These are phyloP conservation scores for Cryptosporidium felis DNA, from an alignment of 169 alveolate genomes.

Conservation along the genomic window DNA sequence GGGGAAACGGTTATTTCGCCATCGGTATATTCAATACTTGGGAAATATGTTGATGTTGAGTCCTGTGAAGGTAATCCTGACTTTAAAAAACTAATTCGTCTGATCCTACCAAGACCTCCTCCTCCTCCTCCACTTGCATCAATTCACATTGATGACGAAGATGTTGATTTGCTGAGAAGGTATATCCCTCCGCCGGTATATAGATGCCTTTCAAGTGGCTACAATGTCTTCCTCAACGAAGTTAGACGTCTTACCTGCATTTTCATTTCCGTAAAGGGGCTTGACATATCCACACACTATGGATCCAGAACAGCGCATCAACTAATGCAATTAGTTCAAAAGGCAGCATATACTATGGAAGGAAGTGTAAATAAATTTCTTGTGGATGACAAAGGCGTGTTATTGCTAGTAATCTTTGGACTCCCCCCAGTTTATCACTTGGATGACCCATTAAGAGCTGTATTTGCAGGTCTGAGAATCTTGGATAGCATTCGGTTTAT, in stretches of 20 bases:
- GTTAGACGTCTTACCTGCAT: slow-evolving; percentile 80
- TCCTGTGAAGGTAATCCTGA: slow-evolving; percentile 70
- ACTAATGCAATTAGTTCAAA: slow-evolving; percentile 75
- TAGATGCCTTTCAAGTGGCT: slow-evolving; percentile 77
- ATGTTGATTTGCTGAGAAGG: slow-evolving; percentile 72
- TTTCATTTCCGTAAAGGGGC: slow-evolving; percentile 80
- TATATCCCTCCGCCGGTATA: slow-evolving; percentile 82
- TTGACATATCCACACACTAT: slow-evolving; percentile 76
- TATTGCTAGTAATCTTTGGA: slow-evolving; percentile 81
- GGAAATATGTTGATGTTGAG: slow-evolving; percentile 60
- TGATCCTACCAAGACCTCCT: slow-evolving; percentile 63
- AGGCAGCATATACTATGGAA: slow-evolving; percentile 76
- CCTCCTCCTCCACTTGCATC: slow-evolving; percentile 70
- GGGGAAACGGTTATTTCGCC: slow-evolving; percentile 84
- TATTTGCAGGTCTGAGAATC: slow-evolving; percentile 79
- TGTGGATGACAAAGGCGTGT: slow-evolving; percentile 84
- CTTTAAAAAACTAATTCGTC: slow-evolving; percentile 25
- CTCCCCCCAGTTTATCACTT: slow-evolving; percentile 85
- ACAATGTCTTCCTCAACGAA: slow-evolving; percentile 81
- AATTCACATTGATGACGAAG: slow-evolving; percentile 71
- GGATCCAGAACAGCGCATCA: slow-evolving; percentile 75
- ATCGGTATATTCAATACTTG: slow-evolving; percentile 69
- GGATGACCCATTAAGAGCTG: slow-evolving; percentile 84
- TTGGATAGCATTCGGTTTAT: slow-evolving; percentile 76
- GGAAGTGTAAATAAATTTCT: slow-evolving; percentile 83